Evolutionary conservation across 148 eudicot species (phyloP), one percentile per base, ranked within the genome.

Genomic region (Nepenthes mirabilis): DNA sequence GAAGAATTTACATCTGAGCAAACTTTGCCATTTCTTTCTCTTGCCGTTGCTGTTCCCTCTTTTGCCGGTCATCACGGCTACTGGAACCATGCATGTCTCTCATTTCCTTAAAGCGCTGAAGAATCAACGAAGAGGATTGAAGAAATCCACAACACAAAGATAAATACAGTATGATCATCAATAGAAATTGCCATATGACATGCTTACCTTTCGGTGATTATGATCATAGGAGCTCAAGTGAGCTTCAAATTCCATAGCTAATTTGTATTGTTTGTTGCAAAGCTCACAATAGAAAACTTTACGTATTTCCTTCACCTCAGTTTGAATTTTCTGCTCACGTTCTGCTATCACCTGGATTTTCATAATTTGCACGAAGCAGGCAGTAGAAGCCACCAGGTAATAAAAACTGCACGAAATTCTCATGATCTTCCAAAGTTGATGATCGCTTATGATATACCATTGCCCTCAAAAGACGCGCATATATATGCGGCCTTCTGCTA

Each of bases 371-470:
- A 93, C 77, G 88, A 83, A 88, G 98, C 83, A 82, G 90, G 95
- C 91, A 88, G 88, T 78, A 93, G 91, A 88, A 88, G 83, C 95
- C 96, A 86, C 96, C 98, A 82, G 96, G 91, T 80, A 93, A 93
- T 88, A 93, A 85, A 91, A 93, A 88, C 88, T 83, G 96, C 90
- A 87, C 72, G 89, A 84, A 90, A 86, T 86, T 90, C 91, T 86
- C 95, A 86, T 84, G 79, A 84, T 73, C 93, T 82, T 86, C 97
- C 79, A 85, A 83, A 87, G 83, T 80, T 83, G 90, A 79, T 78
- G 86, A 77, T 79, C 77, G 76, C 90, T 83, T 79, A 79, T 78
- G 84, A 77, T 74, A 84, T 74, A 87, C 79, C 88, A 86, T 75
- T 87, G 83, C 85, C 87, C 70, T 87, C 89, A 84, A 84, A 87